Percentiles rank a stretch among this genome's conserved stretches.
Evolutionary conservation across 129 eudicot species (phyloP).

Genomic region (Lactuca saligna): DNA sequence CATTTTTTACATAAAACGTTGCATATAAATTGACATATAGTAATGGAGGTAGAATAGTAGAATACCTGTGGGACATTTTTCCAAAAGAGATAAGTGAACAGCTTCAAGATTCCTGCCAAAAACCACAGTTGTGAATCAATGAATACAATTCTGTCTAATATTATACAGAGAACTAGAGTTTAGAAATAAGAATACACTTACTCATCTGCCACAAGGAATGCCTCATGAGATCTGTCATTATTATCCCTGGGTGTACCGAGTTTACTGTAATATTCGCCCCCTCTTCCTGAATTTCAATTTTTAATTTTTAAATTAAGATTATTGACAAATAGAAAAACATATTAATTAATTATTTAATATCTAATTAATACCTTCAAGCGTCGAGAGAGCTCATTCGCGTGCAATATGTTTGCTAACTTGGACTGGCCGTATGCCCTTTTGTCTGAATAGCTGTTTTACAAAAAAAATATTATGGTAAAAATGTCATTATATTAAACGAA

Average conservation of each 20-base stretch:
- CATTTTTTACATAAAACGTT: neutral
- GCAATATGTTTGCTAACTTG: constrained; percentile 79
- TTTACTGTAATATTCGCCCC: constrained; percentile 83
- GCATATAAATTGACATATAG: neutral
- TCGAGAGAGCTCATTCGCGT: constrained; percentile 80
- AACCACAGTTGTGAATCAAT: neutral
- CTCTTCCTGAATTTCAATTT: constrained; percentile 50
- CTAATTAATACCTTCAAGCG: constrained; percentile 51
- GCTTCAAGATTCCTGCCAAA: constrained; percentile 54
- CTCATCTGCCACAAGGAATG: constrained; percentile 57
- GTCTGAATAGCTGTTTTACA: constrained; percentile 66
- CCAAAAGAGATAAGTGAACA: constrained; percentile 60
- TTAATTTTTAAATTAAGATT: neutral
- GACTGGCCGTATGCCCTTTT: constrained; percentile 95
- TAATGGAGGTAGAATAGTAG: neutral
- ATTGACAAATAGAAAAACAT: neutral
- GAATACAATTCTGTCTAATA: neutral
- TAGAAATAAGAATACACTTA: constrained; percentile 30
- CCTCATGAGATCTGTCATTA: constrained; percentile 81
- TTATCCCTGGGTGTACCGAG: constrained; percentile 94
- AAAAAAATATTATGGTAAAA: neutral
- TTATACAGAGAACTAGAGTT: neutral
- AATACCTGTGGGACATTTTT: constrained; percentile 90
- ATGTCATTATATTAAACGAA: neutral
- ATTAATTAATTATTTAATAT: no score